Percentiles rank a stretch among this genome's conserved stretches.
These are phyloP conservation scores for Colletotrichum endophyticum DNA, from an alignment of 2,329 filamentous ascomycete genomes.

Conservation along the genomic window DNA sequence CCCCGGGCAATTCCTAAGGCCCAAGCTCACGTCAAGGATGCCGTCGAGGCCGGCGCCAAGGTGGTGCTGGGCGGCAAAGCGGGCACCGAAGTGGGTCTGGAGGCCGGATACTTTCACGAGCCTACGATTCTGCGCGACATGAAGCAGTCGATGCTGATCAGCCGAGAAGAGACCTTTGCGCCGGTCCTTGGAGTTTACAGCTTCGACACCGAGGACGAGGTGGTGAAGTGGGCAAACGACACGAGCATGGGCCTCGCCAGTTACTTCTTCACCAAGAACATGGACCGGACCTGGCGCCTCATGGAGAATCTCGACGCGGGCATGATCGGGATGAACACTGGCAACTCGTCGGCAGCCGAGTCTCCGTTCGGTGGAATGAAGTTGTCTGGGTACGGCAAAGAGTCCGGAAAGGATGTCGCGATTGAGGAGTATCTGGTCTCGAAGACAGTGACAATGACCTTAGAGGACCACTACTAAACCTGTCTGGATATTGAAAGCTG, in stretches of 20 bases:
- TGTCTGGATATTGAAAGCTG: too few species aligned
- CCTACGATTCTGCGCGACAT: conserved; percentile 75
- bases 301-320: conserved; percentile 63
- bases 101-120: conserved; percentile 70
- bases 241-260: conserved; percentile 75
- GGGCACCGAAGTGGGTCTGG: conserved; percentile 30
- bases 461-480: conserved; percentile 40
- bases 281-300: conserved; percentile 43
- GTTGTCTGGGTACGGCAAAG: conserved; percentile 51
- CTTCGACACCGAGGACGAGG: conserved; percentile 75
- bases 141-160: conserved; percentile 69
- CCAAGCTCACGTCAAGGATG: conserved; percentile 66
- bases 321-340: conserved; percentile 58
- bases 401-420: conserved; percentile 52
- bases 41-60: conserved; percentile 64
- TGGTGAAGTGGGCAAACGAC: conserved; percentile 70
- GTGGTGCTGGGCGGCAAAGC: conserved; percentile 66
- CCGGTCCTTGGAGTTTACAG: conserved; percentile 74
- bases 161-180: conserved; percentile 77
- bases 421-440: conserved; percentile 51
- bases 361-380: conserved; percentile 55
- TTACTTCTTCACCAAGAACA: conserved; percentile 70
- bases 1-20: conserved; percentile 61
- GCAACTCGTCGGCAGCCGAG: conserved; percentile 41
- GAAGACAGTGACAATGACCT: conserved; percentile 48